Evolutionary conservation across 345 rosid species (phyloP), one percentile per base, ranked within the genome.

Genomic region (Gossypium stocksii): DNA sequence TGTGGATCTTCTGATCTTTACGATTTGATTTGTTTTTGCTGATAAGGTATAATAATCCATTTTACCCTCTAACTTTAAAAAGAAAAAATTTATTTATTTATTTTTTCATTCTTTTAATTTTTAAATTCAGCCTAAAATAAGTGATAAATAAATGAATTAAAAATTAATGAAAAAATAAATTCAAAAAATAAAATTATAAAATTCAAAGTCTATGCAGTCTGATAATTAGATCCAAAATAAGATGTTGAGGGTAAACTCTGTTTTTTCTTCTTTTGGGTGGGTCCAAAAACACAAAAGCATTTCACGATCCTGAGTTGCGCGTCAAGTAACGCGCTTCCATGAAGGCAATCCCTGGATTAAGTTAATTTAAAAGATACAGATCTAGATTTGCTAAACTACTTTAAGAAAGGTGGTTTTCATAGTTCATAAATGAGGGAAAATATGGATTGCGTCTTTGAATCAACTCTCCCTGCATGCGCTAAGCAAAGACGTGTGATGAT

Each of bases 141-240:
- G 5, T 29, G 34, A 29, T 29, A 29, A 29, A 29, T 29, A 29
- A 34, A 4, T 29, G 6, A 29, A 29, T 29, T 29, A 3, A 29
- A 29, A 29, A 27, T 27, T 27, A 27, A 27, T 27, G 29, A 27
- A 27, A 1, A 27, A 27, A 34, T 34, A 34, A 34, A 27, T 27
- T 3, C 29, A 27, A 27, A 27, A 27, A 4, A 0, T 4, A 34
- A 4, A 34, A 27, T 27, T 27, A 2, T 4, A 34, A 29, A 29
- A 29, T 4, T 4, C 38, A 29, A 29, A 4, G 38, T 29, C 5
- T 29, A 29, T 29, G 38, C 38, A 4, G 41, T 19, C 43, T 52
- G 8, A 20, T 66, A 66, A 67, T 61, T 53, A 38, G 57, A 67
- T 79, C 75, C 27, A 52, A 64, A 5, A 52, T 12, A 62, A 46